Evolutionary conservation across 2,329 filamentous ascomycete species (phyloP).

Genomic region (Aspergillus sp.): DNA sequence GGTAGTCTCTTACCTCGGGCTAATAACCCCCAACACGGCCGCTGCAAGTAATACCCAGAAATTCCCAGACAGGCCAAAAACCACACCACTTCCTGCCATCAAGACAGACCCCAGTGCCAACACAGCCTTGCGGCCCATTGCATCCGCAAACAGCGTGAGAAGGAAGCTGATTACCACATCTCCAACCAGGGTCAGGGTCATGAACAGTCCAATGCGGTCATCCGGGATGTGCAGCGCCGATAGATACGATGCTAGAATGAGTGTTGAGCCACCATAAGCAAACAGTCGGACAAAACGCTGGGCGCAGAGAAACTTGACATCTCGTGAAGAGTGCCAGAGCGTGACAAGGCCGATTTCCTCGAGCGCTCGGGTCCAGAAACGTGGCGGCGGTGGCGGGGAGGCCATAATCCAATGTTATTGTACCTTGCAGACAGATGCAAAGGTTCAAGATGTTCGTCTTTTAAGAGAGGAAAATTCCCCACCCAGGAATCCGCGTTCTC

Average conservation of each 20-base stretch:
- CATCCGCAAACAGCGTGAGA: slow-evolving; percentile 53
- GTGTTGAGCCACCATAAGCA: slow-evolving; percentile 54
- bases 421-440: no score
- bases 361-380: no score
- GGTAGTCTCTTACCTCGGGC: slow-evolving; percentile 36
- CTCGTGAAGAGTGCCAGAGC: slow-evolving; percentile 29
- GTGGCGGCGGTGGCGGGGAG: no score
- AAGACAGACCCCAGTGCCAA: slow-evolving; percentile 46
- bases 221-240: slow-evolving; percentile 49
- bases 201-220: slow-evolving; percentile 54
- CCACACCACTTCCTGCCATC: slow-evolving; percentile 50
- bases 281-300: slow-evolving; percentile 49
- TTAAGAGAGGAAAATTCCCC: no score
- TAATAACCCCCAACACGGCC: slow-evolving; percentile 54
- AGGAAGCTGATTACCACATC: slow-evolving; percentile 53
- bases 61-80: slow-evolving; percentile 48
- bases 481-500: no score
- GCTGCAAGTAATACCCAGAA: slow-evolving; percentile 54
- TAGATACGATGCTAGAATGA: slow-evolving; percentile 56
- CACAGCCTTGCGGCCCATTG: slow-evolving; percentile 49
- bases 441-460: no score
- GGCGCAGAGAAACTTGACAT: slow-evolving; percentile 33
- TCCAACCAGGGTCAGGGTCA: slow-evolving; percentile 55
- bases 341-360: slow-evolving; percentile 30
- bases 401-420: no score